phyloP scores from a whole-genome alignment of 2,329 filamentous ascomycete genomes.

The Furcasterigmium furcatum region DNA sequence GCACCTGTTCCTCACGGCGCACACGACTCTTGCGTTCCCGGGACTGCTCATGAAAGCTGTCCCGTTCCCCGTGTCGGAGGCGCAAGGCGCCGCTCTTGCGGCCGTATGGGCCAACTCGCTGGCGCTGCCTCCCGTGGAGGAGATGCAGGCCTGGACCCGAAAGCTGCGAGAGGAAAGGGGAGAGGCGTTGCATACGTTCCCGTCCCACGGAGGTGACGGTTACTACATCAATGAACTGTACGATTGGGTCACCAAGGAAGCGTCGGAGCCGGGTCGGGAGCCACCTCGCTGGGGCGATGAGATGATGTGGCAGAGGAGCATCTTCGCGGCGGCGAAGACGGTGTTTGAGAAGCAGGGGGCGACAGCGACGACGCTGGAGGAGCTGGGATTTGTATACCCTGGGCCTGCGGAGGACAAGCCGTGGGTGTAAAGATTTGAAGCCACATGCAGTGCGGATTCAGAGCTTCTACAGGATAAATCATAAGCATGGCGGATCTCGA shows the following conservation, averaged over 20 bases:
- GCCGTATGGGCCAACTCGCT: conserved; percentile 74
- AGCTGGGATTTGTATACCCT: conserved; percentile 13
- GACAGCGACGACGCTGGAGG: conserved; percentile 57
- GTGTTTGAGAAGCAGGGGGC: conserved; percentile 67
- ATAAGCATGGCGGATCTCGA: too few species aligned
- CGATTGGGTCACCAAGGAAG: conserved; percentile 54
- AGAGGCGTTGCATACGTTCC: conserved; percentile 43
- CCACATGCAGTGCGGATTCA: too few species aligned
- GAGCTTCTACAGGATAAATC: too few species aligned
- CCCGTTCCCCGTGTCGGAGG: conserved; percentile 80
- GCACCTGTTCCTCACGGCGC: conserved; percentile 72
- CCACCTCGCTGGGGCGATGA: conserved; percentile 70
- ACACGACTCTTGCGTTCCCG: conserved; percentile 77
- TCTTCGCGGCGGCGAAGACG: conserved; percentile 67
- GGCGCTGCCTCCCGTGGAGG: conserved; percentile 53
- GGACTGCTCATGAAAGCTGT: conserved; percentile 78
- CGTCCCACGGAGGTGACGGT: conserved; percentile 55
- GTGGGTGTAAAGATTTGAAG: too few species aligned
- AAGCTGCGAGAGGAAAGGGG: conserved; percentile 47
- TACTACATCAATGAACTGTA: conserved; percentile 68
- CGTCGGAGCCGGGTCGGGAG: conserved; percentile 54
- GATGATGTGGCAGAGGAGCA: conserved; percentile 68
- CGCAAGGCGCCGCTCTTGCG: conserved; percentile 73
- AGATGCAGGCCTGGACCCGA: conserved; percentile 70
- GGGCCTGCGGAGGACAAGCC: too few species aligned